Evolutionary conservation across 2,329 filamentous ascomycete genomes (phyloP).

Genomic region (Parastagonospora avenae): DNA sequence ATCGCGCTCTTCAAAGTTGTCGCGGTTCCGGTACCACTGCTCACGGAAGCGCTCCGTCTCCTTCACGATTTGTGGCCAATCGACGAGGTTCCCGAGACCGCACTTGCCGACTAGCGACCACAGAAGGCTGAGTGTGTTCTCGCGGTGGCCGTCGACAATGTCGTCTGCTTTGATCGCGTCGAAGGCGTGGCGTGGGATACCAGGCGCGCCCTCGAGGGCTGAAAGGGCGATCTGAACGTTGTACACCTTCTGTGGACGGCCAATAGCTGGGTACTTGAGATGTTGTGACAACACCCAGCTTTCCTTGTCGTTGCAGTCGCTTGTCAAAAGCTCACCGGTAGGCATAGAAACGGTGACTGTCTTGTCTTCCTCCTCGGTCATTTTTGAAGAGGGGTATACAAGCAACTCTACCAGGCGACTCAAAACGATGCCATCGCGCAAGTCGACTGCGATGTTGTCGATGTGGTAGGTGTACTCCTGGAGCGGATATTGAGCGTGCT

Average conservation of each 20-base stretch:
- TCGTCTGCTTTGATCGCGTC: slow-evolving; percentile 59
- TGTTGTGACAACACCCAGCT: slow-evolving; percentile 60
- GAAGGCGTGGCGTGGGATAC: slow-evolving; percentile 48
- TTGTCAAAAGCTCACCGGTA: slow-evolving; percentile 51
- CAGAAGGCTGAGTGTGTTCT: slow-evolving; percentile 66
- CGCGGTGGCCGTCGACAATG: slow-evolving; percentile 67
- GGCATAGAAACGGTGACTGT: slow-evolving; percentile 54
- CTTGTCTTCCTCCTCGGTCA: slow-evolving; percentile 37
- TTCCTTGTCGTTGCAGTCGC: slow-evolving; percentile 41
- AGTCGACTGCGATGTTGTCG: slow-evolving; percentile 65
- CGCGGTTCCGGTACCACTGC: slow-evolving; percentile 35
- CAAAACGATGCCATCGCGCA: slow-evolving; percentile 66
- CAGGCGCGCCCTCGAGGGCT: slow-evolving; percentile 54
- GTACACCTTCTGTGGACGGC: slow-evolving; percentile 61
- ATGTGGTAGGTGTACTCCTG: slow-evolving; percentile 65
- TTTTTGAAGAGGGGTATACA: slow-evolving; percentile 51
- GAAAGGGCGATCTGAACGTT: slow-evolving; percentile 64
- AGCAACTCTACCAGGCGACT: slow-evolving; percentile 64
- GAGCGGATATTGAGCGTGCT: slow-evolving; percentile 60
- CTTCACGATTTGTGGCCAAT: slow-evolving; percentile 59
- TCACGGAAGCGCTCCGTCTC: slow-evolving; percentile 56
- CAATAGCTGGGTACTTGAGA: slow-evolving; percentile 62
- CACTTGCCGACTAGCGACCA: slow-evolving; percentile 65
- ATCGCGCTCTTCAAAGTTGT: slow-evolving; percentile 37
- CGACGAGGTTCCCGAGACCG: slow-evolving; percentile 59